These are phyloP conservation scores for Solanum pinnatisectum DNA, from an alignment of 257 asterid species.

Conservation along the genomic window DNA sequence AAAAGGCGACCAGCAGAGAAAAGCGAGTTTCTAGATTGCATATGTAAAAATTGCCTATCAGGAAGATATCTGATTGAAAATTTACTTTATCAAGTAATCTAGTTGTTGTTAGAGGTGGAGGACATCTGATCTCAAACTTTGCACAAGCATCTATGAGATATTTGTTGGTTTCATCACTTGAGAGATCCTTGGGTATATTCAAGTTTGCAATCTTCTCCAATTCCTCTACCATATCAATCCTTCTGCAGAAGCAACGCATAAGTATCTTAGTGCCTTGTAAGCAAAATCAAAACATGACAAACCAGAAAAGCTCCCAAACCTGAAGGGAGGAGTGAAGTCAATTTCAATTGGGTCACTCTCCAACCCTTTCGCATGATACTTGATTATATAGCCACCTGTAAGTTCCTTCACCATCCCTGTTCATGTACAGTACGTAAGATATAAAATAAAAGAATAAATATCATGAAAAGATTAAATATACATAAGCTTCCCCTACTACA, in stretches of 20 bases:
- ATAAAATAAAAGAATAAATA: background rate
- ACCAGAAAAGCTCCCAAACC: conserved; percentile 25
- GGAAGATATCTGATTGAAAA: background rate
- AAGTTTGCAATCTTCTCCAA: conserved; percentile 75
- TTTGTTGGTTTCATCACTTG: conserved; percentile 67
- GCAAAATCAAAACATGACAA: background rate
- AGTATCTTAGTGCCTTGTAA: background rate
- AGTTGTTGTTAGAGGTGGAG: conserved; percentile 86
- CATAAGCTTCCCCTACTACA: background rate
- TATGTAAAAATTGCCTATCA: background rate
- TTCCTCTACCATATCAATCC: conserved; percentile 90
- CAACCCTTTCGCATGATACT: conserved; percentile 78
- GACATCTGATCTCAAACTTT: conserved; percentile 71
- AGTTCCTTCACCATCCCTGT: conserved; percentile 89
- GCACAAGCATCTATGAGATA: conserved; percentile 67
- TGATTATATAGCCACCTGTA: conserved; percentile 74
- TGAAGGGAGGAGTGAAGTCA: conserved; percentile 97
- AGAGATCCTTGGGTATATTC: conserved; percentile 73
- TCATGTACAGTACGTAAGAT: background rate
- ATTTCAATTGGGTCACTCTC: conserved; percentile 75
- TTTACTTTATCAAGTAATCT: conserved; percentile 80
- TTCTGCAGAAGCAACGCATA: conserved; percentile 23
- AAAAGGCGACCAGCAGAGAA: background rate
- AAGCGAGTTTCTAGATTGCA: background rate
- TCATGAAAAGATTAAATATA: background rate